Percentiles rank a stretch among this genome's conserved stretches.
These are phyloP conservation scores for Spergularia marina DNA, from an alignment of 148 eudicot species.

Conservation along the genomic window DNA sequence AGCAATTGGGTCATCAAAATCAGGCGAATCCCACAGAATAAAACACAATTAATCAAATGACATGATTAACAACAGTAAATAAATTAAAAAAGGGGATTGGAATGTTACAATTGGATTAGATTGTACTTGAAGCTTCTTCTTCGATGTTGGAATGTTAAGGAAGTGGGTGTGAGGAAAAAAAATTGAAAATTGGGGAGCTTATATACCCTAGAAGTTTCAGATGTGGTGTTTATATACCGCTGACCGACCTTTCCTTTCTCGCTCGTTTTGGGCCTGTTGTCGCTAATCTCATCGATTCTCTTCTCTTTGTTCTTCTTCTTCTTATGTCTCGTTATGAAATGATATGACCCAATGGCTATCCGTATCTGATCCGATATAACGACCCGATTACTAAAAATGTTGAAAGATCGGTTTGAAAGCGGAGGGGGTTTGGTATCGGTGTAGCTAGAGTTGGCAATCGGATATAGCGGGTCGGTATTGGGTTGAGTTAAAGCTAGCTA, in stretches of 20 bases:
- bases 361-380: too few species aligned
- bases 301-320: too few species aligned
- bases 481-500: too few species aligned
- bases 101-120: not conserved
- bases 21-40: not conserved
- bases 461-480: too few species aligned
- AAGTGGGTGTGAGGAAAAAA: not conserved
- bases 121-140: not conserved
- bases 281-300: too few species aligned
- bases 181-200: constrained; percentile 3
- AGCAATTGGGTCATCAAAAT: not conserved
- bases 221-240: constrained; percentile 7
- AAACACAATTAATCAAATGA: not conserved
- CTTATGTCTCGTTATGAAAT: too few species aligned
- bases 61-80: not conserved
- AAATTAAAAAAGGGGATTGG: not conserved
- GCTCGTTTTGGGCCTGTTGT: not conserved
- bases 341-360: too few species aligned
- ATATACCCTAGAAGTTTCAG: constrained; percentile 7
- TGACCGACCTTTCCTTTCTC: not conserved
- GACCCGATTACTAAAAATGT: too few species aligned
- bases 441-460: too few species aligned
- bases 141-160: too few species aligned
- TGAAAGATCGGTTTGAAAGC: too few species aligned
- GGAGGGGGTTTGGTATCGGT: too few species aligned